These are phyloP conservation scores for Calvatia gigantea DNA, from an alignment of 768 basidiomycete genomes.

Conservation along the genomic window DNA sequence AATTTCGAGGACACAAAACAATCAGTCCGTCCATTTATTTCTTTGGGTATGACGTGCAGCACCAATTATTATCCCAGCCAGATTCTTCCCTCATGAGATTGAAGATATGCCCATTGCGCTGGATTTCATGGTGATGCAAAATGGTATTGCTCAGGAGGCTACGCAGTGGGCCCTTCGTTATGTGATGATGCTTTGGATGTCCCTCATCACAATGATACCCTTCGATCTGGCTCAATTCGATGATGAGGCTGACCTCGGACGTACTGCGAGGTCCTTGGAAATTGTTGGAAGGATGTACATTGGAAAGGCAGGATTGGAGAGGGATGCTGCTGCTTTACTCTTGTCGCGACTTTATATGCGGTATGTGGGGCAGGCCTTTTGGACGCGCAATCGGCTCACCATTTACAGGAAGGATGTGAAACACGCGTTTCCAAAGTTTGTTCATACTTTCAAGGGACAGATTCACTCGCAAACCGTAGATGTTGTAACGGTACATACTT, in stretches of 20 bases:
- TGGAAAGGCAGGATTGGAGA: constrained; percentile 72
- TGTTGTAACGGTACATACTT: constrained; percentile 44
- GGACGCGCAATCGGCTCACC: background rate
- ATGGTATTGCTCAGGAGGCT: constrained; percentile 36
- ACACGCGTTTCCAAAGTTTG: constrained; percentile 46
- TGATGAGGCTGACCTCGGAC: constrained; percentile 44
- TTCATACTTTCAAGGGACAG: constrained; percentile 40
- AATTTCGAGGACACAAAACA: constrained; percentile 86
- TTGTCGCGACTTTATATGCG: constrained; percentile 80
- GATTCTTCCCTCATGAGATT: constrained; percentile 92
- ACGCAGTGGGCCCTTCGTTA: constrained; percentile 81
- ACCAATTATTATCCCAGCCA: constrained; percentile 45
- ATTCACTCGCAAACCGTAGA: constrained; percentile 35
- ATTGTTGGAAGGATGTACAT: constrained; percentile 54
- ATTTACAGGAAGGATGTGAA: constrained; percentile 55
- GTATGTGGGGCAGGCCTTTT: constrained; percentile 32
- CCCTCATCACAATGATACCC: constrained; percentile 89
- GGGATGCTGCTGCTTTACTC: constrained; percentile 79
- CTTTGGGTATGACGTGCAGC: constrained; percentile 1
- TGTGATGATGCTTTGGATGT: constrained; percentile 87
- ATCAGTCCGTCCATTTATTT: constrained; percentile 53
- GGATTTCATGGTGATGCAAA: constrained; percentile 51
- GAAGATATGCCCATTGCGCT: constrained; percentile 76
- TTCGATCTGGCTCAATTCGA: constrained; percentile 90
- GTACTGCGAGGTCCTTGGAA: constrained; percentile 59